Evolutionary conservation across 495 filamentous ascomycete genomes (phyloP).

Genomic region (Hypoxylon trugodes): DNA sequence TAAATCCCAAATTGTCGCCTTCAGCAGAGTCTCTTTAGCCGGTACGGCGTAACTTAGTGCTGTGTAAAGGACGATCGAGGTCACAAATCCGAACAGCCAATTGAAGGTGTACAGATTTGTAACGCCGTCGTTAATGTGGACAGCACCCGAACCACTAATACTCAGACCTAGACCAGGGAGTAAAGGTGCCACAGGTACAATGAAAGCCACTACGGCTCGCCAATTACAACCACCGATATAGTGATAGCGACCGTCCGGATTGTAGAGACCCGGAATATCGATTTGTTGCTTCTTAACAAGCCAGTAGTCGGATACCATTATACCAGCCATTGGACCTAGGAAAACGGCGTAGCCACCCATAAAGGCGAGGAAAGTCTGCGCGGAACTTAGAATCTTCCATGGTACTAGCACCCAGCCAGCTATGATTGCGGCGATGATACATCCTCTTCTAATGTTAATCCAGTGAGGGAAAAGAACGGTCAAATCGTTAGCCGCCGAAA

Average conservation of each 20-base stretch:
- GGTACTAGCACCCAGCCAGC: conserved; percentile 65
- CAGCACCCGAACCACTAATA: conserved; percentile 47
- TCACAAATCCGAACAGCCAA: conserved; percentile 61
- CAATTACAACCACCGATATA: conserved; percentile 67
- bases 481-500: conserved; percentile 68
- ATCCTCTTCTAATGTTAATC: conserved; percentile 66
- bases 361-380: conserved; percentile 66
- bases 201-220: conserved; percentile 69
- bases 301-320: conserved; percentile 76
- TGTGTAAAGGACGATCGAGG: conserved; percentile 51
- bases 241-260: conserved; percentile 63
- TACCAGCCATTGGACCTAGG: conserved; percentile 72
- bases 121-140: conserved; percentile 48
- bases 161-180: conserved; percentile 59
- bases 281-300: conserved; percentile 67
- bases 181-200: conserved; percentile 68
- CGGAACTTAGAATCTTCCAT: conserved; percentile 70
- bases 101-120: conserved; percentile 57
- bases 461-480: conserved; percentile 65
- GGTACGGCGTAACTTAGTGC: conserved; percentile 45
- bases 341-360: conserved; percentile 72
- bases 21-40: conserved; percentile 42
- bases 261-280: conserved; percentile 66
- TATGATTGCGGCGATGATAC: conserved; percentile 61
- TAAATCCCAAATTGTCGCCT: conserved; percentile 46